These are phyloP conservation scores for Lactarius hatsudake DNA, from an alignment of 768 basidiomycete genomes.

Conservation along the genomic window DNA sequence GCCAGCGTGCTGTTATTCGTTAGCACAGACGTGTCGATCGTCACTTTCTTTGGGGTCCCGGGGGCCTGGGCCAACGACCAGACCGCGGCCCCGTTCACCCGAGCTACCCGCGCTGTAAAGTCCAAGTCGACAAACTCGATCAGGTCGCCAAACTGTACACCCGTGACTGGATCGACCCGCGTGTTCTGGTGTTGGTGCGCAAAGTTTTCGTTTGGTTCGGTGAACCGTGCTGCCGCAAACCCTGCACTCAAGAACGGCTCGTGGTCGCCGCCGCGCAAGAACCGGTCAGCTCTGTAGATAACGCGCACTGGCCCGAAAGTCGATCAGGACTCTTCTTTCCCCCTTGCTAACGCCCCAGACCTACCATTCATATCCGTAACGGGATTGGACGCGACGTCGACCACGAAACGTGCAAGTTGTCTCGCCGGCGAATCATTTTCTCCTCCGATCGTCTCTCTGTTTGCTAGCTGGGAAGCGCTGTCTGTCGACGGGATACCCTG, in stretches of 20 bases:
- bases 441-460: constrained; percentile 43
- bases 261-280: constrained; percentile 56
- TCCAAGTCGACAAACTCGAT: constrained; percentile 53
- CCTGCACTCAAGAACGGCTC: constrained; percentile 48
- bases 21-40: constrained; percentile 45
- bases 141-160: constrained; percentile 56
- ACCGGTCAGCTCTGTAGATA: constrained; percentile 52
- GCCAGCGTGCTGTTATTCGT: constrained; percentile 54
- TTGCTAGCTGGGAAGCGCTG: constrained; percentile 37
- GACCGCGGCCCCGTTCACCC: constrained; percentile 49
- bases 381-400: constrained; percentile 50
- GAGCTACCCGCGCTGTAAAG: constrained; percentile 49
- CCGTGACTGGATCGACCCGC: constrained; percentile 42
- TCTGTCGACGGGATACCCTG: constrained; percentile 50
- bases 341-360: constrained; percentile 20
- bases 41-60: constrained; percentile 49
- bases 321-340: neutral
- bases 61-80: constrained; percentile 58
- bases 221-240: constrained; percentile 54
- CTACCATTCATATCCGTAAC: constrained; percentile 50
- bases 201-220: constrained; percentile 55
- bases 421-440: constrained; percentile 55
- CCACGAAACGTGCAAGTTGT: constrained; percentile 49
- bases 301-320: constrained; percentile 40
- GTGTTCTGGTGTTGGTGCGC: constrained; percentile 58